Evolutionary conservation across 2,329 filamentous ascomycete genomes (phyloP), one percentile per base, ranked within the genome.

Genomic region (Grosmannia penicillata): DNA sequence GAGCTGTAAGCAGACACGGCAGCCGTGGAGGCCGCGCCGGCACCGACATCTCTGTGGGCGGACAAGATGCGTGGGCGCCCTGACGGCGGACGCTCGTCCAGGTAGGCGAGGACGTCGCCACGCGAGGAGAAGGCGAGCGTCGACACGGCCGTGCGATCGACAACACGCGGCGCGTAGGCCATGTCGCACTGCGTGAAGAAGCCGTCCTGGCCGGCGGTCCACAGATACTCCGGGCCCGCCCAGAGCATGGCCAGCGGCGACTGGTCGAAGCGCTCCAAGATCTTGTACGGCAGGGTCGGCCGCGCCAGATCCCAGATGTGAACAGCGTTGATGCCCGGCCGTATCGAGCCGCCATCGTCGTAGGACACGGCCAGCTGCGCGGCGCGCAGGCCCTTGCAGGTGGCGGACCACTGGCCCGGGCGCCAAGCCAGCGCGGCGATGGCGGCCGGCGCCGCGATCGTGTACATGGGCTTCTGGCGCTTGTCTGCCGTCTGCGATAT

Each of bases 271-370:
- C 68, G 58, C 42, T 76, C 70, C 33, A 81, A 66, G 47, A 77
- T 71, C 45, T 78, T 77, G 50, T 76, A 79, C 0, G 76, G 75
- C 61, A 81, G 67, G 2, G 73, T 71, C 1, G 76, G 73, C 24
- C 77, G 63, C 7, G 73, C 75, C n/a, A 82, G 56, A 50, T 82
- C 77, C 75, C 75, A 82, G 17, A 81, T 62, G 40, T 81, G 75
- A 13, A 79, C 72, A 0, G 66, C 61, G 22, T 65, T 70, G 31
- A 71, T 69, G 30, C 72, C 73, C 38, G 68, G 67, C 8, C 66
- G 62, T 40, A 65, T 68, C 31, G 63, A 54, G 47, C 65, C 66
- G 30, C 60, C 61, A 46, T 74, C 72, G 42, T 78, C 69, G 28
- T 80, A 77, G 1, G 71, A 63, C 2, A 78, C 68, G 3, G 73